Conservation (phyloP, 2,329 filamentous ascomycete genomes). For the Beauveria asiatica region DNA sequence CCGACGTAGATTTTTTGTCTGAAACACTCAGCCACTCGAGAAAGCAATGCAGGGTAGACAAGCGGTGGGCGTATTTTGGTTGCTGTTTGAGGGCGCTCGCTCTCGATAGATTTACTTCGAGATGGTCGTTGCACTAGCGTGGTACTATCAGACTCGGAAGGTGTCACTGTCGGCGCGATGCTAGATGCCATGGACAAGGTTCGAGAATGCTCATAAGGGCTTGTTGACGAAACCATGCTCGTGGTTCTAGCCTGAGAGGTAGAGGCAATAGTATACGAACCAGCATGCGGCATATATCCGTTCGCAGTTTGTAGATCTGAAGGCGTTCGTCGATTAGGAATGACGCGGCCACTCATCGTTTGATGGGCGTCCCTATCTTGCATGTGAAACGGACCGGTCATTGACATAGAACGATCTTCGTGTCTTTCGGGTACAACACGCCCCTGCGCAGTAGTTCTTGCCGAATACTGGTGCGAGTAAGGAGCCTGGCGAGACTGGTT, state of each 20-base stretch:
- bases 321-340: slow-evolving; percentile 59
- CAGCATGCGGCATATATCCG: slow-evolving; percentile 27
- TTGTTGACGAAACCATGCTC: slow-evolving; percentile 51
- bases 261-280: slow-evolving; percentile 35
- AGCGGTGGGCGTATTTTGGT: slow-evolving; percentile 64
- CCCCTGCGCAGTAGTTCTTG: slow-evolving; percentile 83
- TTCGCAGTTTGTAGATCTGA: slow-evolving; percentile 31
- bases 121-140: slow-evolving; percentile 49
- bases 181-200: slow-evolving; percentile 94
- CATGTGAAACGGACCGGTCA: slow-evolving; percentile 66
- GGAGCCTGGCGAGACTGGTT: slow-evolving; percentile 72
- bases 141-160: slow-evolving; percentile 46
- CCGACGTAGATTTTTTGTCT: slow-evolving; percentile 77
- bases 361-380: slow-evolving; percentile 74
- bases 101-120: slow-evolving; percentile 45
- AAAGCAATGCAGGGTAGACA: slow-evolving; percentile 88
- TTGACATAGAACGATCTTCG: slow-evolving; percentile 91
- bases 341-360: slow-evolving; percentile 86
- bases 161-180: slow-evolving; percentile 59
- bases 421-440: slow-evolving; percentile 84
- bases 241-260: slow-evolving; percentile 51
- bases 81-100: slow-evolving; percentile 48
- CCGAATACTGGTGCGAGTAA: slow-evolving; percentile 54
- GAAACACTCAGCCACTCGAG: slow-evolving; percentile 89
- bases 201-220: slow-evolving; percentile 41